Percentiles rank a stretch among this genome's conserved stretches.
These are phyloP conservation scores for Erysimum cheiranthoides DNA, from an alignment of 345 rosid species.

Conservation along the genomic window DNA sequence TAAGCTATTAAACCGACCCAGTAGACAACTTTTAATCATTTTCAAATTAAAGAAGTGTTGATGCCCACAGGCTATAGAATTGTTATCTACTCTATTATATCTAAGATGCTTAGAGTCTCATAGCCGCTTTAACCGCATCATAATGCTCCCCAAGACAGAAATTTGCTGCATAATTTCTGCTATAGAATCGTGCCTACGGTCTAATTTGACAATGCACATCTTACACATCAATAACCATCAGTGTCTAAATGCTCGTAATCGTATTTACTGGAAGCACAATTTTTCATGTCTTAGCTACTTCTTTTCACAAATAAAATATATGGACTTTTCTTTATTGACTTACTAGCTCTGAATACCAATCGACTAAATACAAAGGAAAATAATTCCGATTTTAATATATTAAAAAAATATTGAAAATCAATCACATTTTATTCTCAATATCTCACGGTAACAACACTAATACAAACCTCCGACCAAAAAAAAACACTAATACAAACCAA, in stretches of 20 bases:
- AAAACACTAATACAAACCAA: slow-evolving; percentile 16
- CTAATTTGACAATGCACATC: neutral
- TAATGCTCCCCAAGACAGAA: slow-evolving; percentile 19
- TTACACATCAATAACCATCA: neutral
- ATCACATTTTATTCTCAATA: neutral
- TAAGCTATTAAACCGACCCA: neutral
- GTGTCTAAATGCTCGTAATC: neutral
- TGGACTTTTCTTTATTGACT: neutral
- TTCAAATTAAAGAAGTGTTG: neutral
- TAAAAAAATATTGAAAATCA: neutral
- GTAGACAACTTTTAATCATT: neutral
- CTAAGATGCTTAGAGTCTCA: slow-evolving; percentile 5
- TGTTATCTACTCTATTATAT: neutral
- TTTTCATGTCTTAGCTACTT: neutral
- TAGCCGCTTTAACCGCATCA: slow-evolving; percentile 19
- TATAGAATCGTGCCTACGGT: neutral
- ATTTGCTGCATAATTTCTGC: slow-evolving; percentile 18
- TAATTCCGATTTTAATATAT: neutral
- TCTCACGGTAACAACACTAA: neutral
- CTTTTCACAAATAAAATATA: neutral
- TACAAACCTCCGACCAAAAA: too few relatives aligned
- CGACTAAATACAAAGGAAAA: neutral
- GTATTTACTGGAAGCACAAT: neutral
- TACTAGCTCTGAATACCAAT: neutral
- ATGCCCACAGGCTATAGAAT: neutral